phyloP scores from a whole-genome alignment of 371 early-diverging fungal species.

The Mortierella sp. region DNA sequence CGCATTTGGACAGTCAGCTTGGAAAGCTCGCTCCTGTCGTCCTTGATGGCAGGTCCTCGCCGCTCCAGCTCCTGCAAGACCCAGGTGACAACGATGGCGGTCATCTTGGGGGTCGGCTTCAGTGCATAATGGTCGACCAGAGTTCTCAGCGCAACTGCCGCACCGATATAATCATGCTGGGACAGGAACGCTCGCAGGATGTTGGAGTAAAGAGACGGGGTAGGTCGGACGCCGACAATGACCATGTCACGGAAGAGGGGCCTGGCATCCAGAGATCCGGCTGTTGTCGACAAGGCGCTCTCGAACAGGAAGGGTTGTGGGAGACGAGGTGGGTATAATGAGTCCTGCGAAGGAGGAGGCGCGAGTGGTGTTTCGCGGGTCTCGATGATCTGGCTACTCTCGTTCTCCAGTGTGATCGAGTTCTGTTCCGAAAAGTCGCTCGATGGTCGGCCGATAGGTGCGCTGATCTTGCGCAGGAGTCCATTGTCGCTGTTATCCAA shows the following conservation, averaged over 20 bases:
- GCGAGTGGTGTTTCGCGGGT: neutral
- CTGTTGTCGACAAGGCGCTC: conserved; percentile 17
- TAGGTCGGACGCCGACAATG: conserved; percentile 48
- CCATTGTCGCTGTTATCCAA: neutral
- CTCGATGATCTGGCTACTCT: neutral
- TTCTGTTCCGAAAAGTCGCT: conserved; percentile 4
- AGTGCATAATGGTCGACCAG: conserved; percentile 37
- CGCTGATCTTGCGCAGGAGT: conserved; percentile 24
- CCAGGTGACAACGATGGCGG: conserved; percentile 44
- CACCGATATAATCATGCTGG: conserved; percentile 39
- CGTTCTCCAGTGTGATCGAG: conserved; percentile 11
- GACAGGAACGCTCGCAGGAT: conserved; percentile 44
- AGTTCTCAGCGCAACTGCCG: conserved; percentile 31
- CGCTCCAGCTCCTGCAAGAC: conserved; percentile 29
- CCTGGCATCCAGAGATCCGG: conserved; percentile 25
- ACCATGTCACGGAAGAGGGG: conserved; percentile 53
- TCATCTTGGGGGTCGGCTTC: conserved; percentile 52
- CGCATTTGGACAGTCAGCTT: conserved; percentile 39
- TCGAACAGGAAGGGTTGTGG: conserved; percentile 30
- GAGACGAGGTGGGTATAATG: neutral
- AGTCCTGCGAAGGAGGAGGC: neutral
- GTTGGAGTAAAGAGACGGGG: conserved; percentile 39
- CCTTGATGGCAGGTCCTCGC: conserved; percentile 15
- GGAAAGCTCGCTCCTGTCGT: conserved; percentile 27
- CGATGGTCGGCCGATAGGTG: conserved; percentile 22